phyloP scores from a whole-genome alignment of 805 yeast species.

The Ogataea angusta region DNA sequence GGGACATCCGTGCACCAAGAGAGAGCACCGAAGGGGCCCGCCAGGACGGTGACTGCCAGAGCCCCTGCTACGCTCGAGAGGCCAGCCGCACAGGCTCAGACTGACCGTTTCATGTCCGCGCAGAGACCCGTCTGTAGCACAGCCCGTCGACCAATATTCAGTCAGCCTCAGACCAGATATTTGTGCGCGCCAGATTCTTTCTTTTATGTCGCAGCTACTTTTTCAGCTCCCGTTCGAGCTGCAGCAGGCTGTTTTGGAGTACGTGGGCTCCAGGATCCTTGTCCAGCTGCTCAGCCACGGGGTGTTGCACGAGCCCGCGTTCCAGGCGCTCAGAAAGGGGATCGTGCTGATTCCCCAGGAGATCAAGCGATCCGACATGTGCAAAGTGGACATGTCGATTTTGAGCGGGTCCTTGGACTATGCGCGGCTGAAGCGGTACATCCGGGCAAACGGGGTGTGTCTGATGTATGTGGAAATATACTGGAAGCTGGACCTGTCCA shows the following conservation, averaged over 20 bases:
- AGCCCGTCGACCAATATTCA: too few species aligned
- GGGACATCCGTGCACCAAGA: conserved; percentile 12
- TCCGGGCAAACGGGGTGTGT: neutral
- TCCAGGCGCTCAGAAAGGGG: conserved; percentile 10
- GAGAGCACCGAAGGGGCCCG: conserved; percentile 3
- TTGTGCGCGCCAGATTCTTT: conserved; percentile 10
- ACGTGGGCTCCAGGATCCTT: conserved; percentile 6
- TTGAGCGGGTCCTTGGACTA: conserved; percentile 11
- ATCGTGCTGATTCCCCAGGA: conserved; percentile 12
- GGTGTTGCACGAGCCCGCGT: conserved; percentile 8
- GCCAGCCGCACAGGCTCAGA: too few species aligned
- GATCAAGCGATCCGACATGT: conserved; percentile 8
- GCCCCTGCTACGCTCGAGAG: too few species aligned
- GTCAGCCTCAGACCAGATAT: neutral
- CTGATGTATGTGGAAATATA: conserved; percentile 12
- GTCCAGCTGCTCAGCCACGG: conserved; percentile 9
- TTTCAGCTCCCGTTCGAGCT: conserved; percentile 17
- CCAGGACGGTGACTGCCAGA: too few species aligned
- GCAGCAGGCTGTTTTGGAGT: conserved; percentile 13
- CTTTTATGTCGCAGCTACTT: conserved; percentile 7
- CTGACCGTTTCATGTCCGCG: too few species aligned
- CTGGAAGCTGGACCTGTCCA: conserved; percentile 17
- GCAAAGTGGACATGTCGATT: conserved; percentile 8
- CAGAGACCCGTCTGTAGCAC: too few species aligned
- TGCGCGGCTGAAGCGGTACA: conserved; percentile 3